Evolutionary conservation across 768 basidiomycete genomes (phyloP), one percentile per base, ranked within the genome.

Genomic region (Mycena rosella): DNA sequence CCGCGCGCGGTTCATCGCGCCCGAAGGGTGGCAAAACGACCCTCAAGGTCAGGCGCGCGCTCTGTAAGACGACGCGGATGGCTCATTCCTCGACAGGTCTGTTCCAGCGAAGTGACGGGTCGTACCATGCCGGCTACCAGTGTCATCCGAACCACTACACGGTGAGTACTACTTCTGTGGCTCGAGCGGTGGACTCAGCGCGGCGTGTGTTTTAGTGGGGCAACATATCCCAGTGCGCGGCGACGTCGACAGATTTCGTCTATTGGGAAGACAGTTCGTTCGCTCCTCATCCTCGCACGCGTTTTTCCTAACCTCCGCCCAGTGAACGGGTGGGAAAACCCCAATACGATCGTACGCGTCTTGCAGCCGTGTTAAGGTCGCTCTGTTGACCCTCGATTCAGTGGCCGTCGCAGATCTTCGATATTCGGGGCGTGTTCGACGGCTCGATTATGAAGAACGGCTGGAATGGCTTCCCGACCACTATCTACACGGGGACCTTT

Each of bases 251-350:
- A 13, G 67, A 68, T 29, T 63, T 68, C n/a, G 67, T 68, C 29
- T 68, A 68, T 22, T 68, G 67, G 67, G 56, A 63, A 59, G 67
- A 68, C 52, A 68, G 67, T 68, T 27, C n/a, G 67, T 51, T 27
- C 1, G 38, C 44, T n/a, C 10, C 1, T 40, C 32, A 26, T 34
- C 40, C 10, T 32, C 11, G 27, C 20, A 11, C 27, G 3, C n/a
- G 18, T 5, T 58, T 48, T 36, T 7, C 0, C 44, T 63, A 27
- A 63, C 10, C 24, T 59, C 17, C 8, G 15, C 30, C 2, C 14
- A 68, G 67, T 68, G 57, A 68, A 68, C n/a, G 60, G 67, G 24
- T 68, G 67, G 67, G 67, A 68, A 54, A 63, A 68, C 40, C 61
- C 67, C 10, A 63, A 60, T 3, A 68, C 67, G 20, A 26, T 68